These are phyloP conservation scores for Globisporangium iwayamae DNA, from an alignment of 352 stramenopile genomes.

Conservation along the genomic window DNA sequence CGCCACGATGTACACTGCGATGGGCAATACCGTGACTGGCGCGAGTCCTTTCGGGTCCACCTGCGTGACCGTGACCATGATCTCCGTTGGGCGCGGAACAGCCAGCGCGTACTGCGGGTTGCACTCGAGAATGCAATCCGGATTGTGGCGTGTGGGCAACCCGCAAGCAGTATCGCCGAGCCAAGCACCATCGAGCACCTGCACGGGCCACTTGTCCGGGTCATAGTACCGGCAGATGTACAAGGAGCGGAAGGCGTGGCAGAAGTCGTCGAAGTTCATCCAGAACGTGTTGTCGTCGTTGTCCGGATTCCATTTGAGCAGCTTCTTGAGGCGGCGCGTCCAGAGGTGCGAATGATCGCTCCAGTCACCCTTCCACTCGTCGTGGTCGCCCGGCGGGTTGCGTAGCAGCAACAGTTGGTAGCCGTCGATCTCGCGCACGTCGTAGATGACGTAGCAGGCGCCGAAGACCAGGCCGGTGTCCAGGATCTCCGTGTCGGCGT, in stretches of 20 bases:
- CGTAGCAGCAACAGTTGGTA: constrained; percentile 87
- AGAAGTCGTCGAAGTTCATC: constrained; percentile 96
- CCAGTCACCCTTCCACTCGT: constrained; percentile 93
- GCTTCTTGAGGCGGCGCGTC: constrained; percentile 86
- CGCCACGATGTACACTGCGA: constrained; percentile 72
- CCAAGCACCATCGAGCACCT: constrained; percentile 51
- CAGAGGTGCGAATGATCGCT: constrained; percentile 88
- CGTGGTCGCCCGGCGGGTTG: constrained; percentile 90
- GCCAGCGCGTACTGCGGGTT: constrained; percentile 88
- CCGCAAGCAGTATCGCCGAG: constrained; percentile 69
- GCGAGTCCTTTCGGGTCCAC: constrained; percentile 63
- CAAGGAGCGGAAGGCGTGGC: constrained; percentile 84
- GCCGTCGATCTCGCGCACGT: constrained; percentile 83
- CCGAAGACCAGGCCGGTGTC: constrained; percentile 90
- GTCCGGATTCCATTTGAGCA: constrained; percentile 57
- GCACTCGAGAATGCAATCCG: constrained; percentile 67
- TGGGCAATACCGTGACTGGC: constrained; percentile 56
- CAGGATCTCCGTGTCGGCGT: constrained; percentile 84
- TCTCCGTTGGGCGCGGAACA: constrained; percentile 74
- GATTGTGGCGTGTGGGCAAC: constrained; percentile 84
- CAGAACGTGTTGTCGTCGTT: constrained; percentile 91
- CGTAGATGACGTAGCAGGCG: constrained; percentile 90
- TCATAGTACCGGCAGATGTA: constrained; percentile 94
- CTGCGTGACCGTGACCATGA: constrained; percentile 85
- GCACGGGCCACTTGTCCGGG: constrained; percentile 69